phyloP scores from a whole-genome alignment of 257 asterid genomes.

The Rehmannia glutinosa region DNA sequence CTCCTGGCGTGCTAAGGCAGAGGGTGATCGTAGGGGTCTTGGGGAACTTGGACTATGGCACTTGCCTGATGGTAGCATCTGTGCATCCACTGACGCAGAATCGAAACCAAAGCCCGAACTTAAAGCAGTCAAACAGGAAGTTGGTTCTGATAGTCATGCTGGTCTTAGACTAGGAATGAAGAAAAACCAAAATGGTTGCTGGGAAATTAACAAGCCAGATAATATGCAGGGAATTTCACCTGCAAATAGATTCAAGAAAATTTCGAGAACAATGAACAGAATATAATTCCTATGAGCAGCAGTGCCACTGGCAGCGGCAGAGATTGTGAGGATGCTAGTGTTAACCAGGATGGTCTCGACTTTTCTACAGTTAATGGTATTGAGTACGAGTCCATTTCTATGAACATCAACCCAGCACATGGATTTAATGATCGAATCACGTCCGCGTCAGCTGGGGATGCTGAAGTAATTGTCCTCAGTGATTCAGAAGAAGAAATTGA shows the following conservation, averaged over 20 bases:
- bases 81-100: constrained; percentile 26
- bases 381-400: constrained; percentile 73
- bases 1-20: constrained; percentile 94
- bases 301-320: constrained; percentile 91
- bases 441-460: constrained; percentile 43
- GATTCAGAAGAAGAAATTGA: constrained; percentile 80
- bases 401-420: constrained; percentile 42
- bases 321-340: constrained; percentile 87
- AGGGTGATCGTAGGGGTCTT: constrained; percentile 64
- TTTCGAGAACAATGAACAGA: constrained; percentile 34
- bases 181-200: constrained; percentile 66
- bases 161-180: constrained; percentile 72
- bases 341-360: constrained; percentile 82
- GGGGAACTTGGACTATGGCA: constrained; percentile 95
- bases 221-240: constrained; percentile 43
- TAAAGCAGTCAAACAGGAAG: constrained; percentile 68
- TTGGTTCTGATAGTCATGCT: constrained; percentile 66
- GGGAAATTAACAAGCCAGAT: constrained; percentile 73
- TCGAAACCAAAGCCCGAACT: constrained; percentile 55
- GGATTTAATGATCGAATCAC: constrained; percentile 37
- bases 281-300: constrained; percentile 83
- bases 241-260: constrained; percentile 38
- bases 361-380: constrained; percentile 53
- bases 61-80: constrained; percentile 76
- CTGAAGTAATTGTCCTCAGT: no score